A percentile compares a stretch with the other conserved stretches of the same genome.
Conservation (phyloP, 305 asterid genomes). For the Withania somnifera region DNA sequence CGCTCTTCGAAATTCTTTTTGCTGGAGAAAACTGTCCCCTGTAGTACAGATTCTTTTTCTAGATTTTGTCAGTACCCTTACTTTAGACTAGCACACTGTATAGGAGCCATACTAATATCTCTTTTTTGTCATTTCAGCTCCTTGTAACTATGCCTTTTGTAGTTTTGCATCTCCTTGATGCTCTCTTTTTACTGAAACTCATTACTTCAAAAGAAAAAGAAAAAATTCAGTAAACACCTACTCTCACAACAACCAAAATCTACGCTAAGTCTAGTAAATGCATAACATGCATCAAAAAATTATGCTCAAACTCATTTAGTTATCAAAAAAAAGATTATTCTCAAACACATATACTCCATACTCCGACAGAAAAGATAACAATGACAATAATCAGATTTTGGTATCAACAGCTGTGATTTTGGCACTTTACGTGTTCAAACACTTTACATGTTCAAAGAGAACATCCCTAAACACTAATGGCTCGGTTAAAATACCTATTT, state of each 20-base stretch:
- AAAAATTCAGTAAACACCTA: neutral
- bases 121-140: neutral
- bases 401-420: neutral
- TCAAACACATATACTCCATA: neutral
- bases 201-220: neutral
- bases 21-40: neutral
- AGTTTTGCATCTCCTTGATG: neutral
- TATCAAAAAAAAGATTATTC: neutral
- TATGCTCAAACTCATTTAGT: neutral
- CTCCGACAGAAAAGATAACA: neutral
- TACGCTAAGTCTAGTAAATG: neutral
- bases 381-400: neutral
- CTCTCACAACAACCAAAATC: neutral
- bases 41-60: neutral
- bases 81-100: neutral
- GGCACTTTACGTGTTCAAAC: neutral
- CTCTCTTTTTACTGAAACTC: neutral
- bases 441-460: neutral
- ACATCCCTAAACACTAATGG: neutral
- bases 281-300: neutral
- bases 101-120: neutral
- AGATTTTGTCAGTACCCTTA: neutral
- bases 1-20: neutral
- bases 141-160: neutral
- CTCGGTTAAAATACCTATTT: neutral